Base-by-base conservation (phyloP, 2,329 filamentous ascomycete species). In the Beauveria caledonica region DNA sequence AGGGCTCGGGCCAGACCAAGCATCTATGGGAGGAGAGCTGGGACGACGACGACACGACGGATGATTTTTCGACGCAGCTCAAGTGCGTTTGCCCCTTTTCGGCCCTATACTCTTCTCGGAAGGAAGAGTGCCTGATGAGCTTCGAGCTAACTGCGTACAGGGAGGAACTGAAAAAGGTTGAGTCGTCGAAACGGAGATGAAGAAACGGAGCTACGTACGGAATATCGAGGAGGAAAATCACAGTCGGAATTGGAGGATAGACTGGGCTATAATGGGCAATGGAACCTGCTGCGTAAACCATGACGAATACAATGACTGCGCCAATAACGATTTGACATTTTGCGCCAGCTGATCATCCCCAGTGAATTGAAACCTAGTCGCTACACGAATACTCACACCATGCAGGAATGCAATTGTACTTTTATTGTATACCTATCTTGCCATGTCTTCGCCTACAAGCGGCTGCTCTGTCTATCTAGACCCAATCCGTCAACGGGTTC, bases 11-110 rank as follows among this genome's bases (percentile, higher is more conserved):
- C 70, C 84, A 86, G 62, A 81, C 79, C 65, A 78, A 83, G 73
- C 92, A 97, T 78, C 80, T 99, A 59, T 99, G 94, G 94, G 94
- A 99, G 77, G 94, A 99, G 81, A 97, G 92, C 81, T 99, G 94
- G 94, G 94, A 99, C 72, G 94, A 99, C 71, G 93, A 97, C 73
- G 94, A 97, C 76, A 94, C 91, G 66, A 94, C 84, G 69, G 94
- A 99, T 72, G 94, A 99, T 71, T 99, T 99, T 74, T 94, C 92
- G 13, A 85, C 89, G 70, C 93, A 97, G 79, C 78, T 99, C 71
- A 95, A 91, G 93, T 96, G 75, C 66, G 88, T 42, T n/a, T 15
- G 33, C 33, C 33, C 33, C 33, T 5, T 36, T 13, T 36, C 11
- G 11, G 11, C 33, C 33, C 11, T 13, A 13, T 13, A 36, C 33